Conservation (phyloP, 352 stramenopile genomes). For the Vaucheria bursata region DNA sequence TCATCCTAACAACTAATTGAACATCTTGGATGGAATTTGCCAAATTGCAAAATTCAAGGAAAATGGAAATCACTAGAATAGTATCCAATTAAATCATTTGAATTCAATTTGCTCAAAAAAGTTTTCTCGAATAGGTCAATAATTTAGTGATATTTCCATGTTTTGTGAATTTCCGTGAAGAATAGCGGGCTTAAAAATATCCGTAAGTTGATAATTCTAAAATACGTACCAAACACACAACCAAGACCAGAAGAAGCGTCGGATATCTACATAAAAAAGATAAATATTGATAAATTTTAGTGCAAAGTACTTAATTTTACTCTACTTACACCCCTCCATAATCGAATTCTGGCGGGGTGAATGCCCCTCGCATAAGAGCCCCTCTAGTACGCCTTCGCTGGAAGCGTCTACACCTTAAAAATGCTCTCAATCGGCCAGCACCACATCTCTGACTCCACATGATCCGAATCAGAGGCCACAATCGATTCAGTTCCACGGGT, state of each 20-base stretch:
- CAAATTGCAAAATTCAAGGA: too few species aligned
- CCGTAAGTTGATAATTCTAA: too few species aligned
- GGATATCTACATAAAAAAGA: slow-evolving; percentile 24
- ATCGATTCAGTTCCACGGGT: slow-evolving; percentile 14
- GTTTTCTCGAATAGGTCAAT: too few species aligned
- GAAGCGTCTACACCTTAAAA: neutral
- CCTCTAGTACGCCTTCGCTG: slow-evolving; percentile 14
- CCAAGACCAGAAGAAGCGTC: slow-evolving; percentile 37
- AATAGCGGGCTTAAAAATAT: too few species aligned
- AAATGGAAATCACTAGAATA: too few species aligned
- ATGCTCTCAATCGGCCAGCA: neutral
- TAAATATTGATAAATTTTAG: slow-evolving; percentile 1
- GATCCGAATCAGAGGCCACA: slow-evolving; percentile 24
- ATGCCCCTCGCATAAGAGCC: slow-evolving; percentile 15
- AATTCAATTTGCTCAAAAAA: too few species aligned
- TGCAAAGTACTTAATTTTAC: neutral
- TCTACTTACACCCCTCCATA: neutral
- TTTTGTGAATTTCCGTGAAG: too few species aligned
- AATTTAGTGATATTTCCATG: too few species aligned
- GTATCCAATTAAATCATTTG: too few species aligned
- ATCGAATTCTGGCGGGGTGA: slow-evolving; percentile 16
- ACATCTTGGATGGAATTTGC: too few species aligned
- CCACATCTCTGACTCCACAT: slow-evolving; percentile 27
- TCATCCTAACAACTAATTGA: too few species aligned
- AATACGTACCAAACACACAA: slow-evolving; percentile 24